Percentiles rank a stretch among this genome's conserved stretches.
Conservation (phyloP, 2,329 filamentous ascomycete species). For the Ophiocordyceps camponoti-rufipedis region DNA sequence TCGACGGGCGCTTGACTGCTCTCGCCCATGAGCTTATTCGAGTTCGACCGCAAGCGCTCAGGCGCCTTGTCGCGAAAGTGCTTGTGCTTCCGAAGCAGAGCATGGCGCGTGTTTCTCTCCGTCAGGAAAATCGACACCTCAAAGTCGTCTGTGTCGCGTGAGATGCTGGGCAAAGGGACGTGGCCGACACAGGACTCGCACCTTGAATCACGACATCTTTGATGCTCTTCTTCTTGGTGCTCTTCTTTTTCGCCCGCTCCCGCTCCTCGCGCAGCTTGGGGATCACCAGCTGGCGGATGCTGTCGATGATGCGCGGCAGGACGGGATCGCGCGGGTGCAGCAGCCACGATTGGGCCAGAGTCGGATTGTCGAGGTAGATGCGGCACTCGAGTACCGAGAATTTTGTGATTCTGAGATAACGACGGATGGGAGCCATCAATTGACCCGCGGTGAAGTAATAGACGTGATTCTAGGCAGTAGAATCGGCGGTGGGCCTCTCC, state of each 20-base stretch:
- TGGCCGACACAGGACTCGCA: constrained; percentile 15
- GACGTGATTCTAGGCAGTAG: no score
- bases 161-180: constrained; percentile 2
- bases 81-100: constrained; percentile 73
- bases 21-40: constrained; percentile 39
- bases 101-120: constrained; percentile 69
- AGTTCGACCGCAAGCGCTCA: constrained; percentile 39
- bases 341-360: constrained; percentile 67
- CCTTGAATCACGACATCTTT: constrained; percentile 78
- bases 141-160: constrained; percentile 54
- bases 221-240: constrained; percentile 58
- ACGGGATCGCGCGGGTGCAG: constrained; percentile 59
- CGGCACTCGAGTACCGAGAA: constrained; percentile 92
- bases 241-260: constrained; percentile 38
- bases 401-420: constrained; percentile 82
- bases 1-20: constrained; percentile 34
- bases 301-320: constrained; percentile 67
- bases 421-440: constrained; percentile 70
- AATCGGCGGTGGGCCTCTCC: no score
- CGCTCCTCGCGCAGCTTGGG: constrained; percentile 83
- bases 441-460: no score
- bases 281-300: constrained; percentile 67
- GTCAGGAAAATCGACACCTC: constrained; percentile 90
- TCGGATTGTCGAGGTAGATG: constrained; percentile 86
- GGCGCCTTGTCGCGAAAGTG: constrained; percentile 43